Evolutionary conservation across 805 yeast species (phyloP), one percentile per base, ranked within the genome.

Genomic region (Sugiyamaella chiloensis): DNA sequence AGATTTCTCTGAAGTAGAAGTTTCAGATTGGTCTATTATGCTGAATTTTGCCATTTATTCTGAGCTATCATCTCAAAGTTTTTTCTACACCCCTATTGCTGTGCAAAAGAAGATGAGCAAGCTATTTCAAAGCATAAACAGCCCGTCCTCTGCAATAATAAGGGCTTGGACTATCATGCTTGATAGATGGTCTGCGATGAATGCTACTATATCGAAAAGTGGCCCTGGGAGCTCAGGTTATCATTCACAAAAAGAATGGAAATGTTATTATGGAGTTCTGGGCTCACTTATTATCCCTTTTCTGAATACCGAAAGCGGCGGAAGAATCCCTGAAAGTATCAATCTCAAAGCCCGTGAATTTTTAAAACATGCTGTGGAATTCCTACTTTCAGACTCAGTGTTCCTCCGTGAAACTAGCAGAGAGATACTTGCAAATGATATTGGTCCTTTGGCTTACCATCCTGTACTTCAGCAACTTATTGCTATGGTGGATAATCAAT

Each of bases 261-360:
- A 85, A 56, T 84, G 81, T 58, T 82, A 75, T 59, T 81, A 88
- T 1, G 93, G 91, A 6, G 80, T 83, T 51, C 63, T 87, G 51
- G 87, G 88, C 2, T 78, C 88, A 0, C 68, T 83, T 0, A 76
- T 56, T 3, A 50, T 51, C n/a, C 55, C 60, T 8, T 36, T 59
- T 26, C 41, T 57, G 29, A 44, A 45, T 4, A 24, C 41, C 16
- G 56, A 53, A 8, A 53, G 51, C 24, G 40, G 37, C 23, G 44
- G 47, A 6, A 41, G 40, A 17, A 51, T 54, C 19, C 52, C 56
- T 4, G 52, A 53, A 19, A 53, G 52, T 27, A 87, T 42, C 88
- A 95, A 37, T 72, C 81, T 12, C 76, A 84, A 48, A 60, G 83
- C 46, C 52, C 58, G 43, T 50, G 63, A 26, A 64, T 62, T 41